A percentile compares a stretch with the other conserved stretches of the same genome.
Conservation (phyloP, 2,329 filamentous ascomycete genomes). For the Ophiocordyceps camponoti-saundersi region DNA sequence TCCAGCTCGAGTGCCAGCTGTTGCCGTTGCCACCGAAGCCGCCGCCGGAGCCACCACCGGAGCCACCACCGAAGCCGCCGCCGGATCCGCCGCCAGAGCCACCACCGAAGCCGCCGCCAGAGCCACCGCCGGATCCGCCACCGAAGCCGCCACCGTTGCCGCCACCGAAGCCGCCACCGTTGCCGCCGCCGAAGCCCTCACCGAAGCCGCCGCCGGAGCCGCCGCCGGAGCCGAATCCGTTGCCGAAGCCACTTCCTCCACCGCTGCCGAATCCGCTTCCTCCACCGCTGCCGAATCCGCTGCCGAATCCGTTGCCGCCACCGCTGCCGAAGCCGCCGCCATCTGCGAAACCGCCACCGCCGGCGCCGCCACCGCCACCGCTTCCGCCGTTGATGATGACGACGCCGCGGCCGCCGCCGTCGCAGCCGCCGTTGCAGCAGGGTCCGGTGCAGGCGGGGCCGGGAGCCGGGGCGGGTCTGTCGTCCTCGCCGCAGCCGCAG, state of each 20-base stretch:
- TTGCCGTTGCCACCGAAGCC: background rate
- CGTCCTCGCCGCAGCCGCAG: background rate
- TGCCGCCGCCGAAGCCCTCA: background rate
- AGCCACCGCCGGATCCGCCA: background rate
- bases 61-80: background rate
- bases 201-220: background rate
- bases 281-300: background rate
- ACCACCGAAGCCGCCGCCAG: background rate
- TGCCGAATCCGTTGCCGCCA: background rate
- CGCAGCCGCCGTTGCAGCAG: background rate
- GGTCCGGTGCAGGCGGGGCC: background rate
- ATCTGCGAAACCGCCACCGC: background rate
- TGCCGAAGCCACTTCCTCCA: background rate
- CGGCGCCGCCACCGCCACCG: background rate
- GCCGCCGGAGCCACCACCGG: background rate
- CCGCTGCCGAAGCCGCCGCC: background rate
- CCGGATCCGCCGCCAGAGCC: background rate
- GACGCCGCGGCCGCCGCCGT: background rate
- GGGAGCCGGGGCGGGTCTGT: background rate
- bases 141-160: background rate
- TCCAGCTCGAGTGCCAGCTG: too few relatives aligned
- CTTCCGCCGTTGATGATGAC: background rate
- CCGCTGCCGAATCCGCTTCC: background rate
- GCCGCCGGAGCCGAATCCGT: background rate
- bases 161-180: background rate